Conservation (phyloP, 108 stramenopile species). For the Pelagomonas calceolata region DNA sequence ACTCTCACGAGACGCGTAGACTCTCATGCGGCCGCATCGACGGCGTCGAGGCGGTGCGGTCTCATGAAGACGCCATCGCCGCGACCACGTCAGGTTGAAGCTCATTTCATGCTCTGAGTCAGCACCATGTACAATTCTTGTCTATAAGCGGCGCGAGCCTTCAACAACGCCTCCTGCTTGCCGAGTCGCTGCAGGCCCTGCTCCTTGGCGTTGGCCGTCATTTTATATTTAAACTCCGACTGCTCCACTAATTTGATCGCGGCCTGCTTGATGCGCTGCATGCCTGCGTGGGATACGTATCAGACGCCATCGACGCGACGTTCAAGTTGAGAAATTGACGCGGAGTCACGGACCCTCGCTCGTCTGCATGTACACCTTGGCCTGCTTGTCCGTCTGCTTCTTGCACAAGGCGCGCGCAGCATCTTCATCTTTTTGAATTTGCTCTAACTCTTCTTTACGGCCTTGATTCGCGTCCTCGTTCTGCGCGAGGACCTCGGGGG, state of each 20-base stretch:
- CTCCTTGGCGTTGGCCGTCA: conserved; percentile 28
- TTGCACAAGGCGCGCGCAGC: conserved; percentile 12
- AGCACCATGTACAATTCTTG: conserved; percentile 30
- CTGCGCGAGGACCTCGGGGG: not conserved
- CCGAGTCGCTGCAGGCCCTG: conserved; percentile 18
- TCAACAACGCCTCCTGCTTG: conserved; percentile 31
- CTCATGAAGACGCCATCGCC: too few relatives aligned
- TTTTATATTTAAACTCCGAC: conserved; percentile 16
- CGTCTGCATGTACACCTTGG: conserved; percentile 25
- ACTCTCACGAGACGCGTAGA: too few relatives aligned
- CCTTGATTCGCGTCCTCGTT: conserved; percentile 5
- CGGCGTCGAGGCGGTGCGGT: too few relatives aligned
- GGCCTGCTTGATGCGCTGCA: conserved; percentile 14
- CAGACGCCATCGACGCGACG: too few relatives aligned
- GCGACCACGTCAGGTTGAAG: too few relatives aligned
- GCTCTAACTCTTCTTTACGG: conserved; percentile 9
- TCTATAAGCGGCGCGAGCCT: conserved; percentile 27
- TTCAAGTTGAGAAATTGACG: too few relatives aligned
- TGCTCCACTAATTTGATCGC: conserved; percentile 33
- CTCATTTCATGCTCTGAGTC: too few relatives aligned
- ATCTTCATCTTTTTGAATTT: conserved; percentile 1
- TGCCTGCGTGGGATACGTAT: too few relatives aligned
- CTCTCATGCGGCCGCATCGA: too few relatives aligned
- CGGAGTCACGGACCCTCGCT: too few relatives aligned
- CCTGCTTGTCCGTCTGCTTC: conserved; percentile 22